phyloP scores from a whole-genome alignment of 192 early-diverging fungal species.

The Coemansia sp. region DNA sequence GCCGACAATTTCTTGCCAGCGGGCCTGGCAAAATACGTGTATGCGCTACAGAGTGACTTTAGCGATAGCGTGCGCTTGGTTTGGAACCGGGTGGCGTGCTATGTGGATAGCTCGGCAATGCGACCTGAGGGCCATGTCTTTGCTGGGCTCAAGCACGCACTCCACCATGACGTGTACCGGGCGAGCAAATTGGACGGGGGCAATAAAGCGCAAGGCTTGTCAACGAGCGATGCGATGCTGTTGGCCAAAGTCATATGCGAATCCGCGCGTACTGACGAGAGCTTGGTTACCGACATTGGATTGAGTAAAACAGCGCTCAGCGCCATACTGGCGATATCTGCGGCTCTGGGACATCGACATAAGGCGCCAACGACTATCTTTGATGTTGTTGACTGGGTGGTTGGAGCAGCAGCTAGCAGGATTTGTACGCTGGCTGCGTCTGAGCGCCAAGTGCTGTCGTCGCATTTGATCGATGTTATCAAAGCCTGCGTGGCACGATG shows the following conservation, averaged over 20 bases:
- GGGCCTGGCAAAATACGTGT: constrained; percentile 6
- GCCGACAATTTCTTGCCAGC: background rate
- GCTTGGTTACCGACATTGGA: background rate
- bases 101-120: background rate
- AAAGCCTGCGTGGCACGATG: background rate
- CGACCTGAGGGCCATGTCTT: constrained; percentile 3
- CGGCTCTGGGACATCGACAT: background rate
- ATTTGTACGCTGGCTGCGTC: constrained; percentile 3
- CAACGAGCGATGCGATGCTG: constrained; percentile 30
- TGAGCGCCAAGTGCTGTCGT: background rate
- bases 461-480: constrained; percentile 13
- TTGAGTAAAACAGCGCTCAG: constrained; percentile 11
- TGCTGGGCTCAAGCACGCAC: background rate
- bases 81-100: constrained; percentile 18
- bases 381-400: background rate
- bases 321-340: constrained; percentile 15
- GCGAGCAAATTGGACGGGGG: background rate
- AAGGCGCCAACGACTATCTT: background rate
- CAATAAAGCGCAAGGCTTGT: constrained; percentile 1
- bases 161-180: constrained; percentile 6
- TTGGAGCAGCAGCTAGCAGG: constrained; percentile 13
- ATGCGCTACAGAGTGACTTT: constrained; percentile 19
- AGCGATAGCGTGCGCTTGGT: constrained; percentile 16
- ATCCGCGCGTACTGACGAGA: background rate
- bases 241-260: constrained; percentile 15